Evolutionary conservation across 225 moss, liverwort and hornwort species (phyloP), one percentile per base, ranked within the genome.

Genomic region (Bryoerythrophyllum caledonicum): DNA sequence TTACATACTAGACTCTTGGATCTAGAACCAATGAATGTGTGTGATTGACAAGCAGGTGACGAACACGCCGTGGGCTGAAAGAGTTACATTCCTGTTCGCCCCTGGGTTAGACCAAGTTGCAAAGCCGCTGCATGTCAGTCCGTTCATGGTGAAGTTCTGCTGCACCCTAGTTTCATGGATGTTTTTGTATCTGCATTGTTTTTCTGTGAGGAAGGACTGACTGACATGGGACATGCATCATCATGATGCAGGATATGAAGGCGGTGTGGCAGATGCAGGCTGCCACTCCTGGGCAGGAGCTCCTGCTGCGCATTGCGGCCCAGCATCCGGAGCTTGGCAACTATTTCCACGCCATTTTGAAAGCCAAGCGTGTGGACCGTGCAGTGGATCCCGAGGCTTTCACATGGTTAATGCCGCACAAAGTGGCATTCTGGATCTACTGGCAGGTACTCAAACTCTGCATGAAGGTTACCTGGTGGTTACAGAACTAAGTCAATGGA

Each of bases 41-140:
- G 27, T 62, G 60, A 69, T 76, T 76, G 57, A 74, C 24, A 60
- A 60, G 63, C 83, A 91, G 89, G 94, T 99, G 70, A 99, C 94
- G 41, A 94, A 99, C 61, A 95, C 93, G 43, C 94, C 97, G 20
- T 95, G 94, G 97, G 94, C 81, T 34, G 97, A 99, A 72, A 89
- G 93, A 70, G 91, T 88, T 44, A 91, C 88, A 16, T 97, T 97
- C 61, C 34, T 87, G 27, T 93, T 93, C 66, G 84, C 89, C 34
- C 87, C 93, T 51, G 80, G 76, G 21, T 63, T 82, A 19, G 97
- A 97, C 68, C 62, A 60, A 4, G 94, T 94, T 61, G 88, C 91
- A 1, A 97, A 97, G 70, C 86, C 88, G 53, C 86, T 99, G 37
- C 93, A 90, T 72, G 97, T 99, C 46, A 93, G 94, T 75, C 97